Evolutionary conservation across 2,329 filamentous ascomycete genomes (phyloP).

Genomic region (Alternaria arbusti): DNA sequence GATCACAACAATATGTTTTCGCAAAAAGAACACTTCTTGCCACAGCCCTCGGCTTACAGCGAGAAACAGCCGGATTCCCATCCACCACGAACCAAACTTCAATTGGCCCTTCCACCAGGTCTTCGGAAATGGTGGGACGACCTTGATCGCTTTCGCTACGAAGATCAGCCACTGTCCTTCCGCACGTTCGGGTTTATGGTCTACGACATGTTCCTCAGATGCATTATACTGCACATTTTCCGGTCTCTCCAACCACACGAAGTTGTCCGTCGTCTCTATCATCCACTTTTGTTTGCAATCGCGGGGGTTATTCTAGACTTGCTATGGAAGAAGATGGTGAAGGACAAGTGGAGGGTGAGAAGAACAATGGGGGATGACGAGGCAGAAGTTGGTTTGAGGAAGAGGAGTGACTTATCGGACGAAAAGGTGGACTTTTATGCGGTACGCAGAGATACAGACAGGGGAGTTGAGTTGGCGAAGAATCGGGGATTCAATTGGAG

Average conservation of each 20-base stretch:
- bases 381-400: neutral
- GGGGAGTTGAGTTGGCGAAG: neutral
- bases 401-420: neutral
- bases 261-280: neutral
- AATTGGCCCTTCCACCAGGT: neutral
- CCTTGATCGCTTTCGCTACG: neutral
- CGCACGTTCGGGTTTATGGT: neutral
- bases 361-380: neutral
- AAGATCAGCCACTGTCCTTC: neutral
- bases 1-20: neutral
- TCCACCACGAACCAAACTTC: neutral
- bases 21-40: neutral
- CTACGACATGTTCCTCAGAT: neutral
- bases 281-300: neutral
- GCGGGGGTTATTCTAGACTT: neutral
- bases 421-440: neutral
- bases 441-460: neutral
- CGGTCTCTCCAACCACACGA: accelerated
- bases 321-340: neutral
- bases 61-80: neutral
- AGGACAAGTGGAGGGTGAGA: neutral
- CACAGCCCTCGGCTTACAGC: neutral
- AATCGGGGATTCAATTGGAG: neutral
- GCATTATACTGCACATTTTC: neutral
- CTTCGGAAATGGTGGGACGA: neutral